phyloP scores from a whole-genome alignment of 2,329 filamentous ascomycete species.

The Calonectria henricotiae region DNA sequence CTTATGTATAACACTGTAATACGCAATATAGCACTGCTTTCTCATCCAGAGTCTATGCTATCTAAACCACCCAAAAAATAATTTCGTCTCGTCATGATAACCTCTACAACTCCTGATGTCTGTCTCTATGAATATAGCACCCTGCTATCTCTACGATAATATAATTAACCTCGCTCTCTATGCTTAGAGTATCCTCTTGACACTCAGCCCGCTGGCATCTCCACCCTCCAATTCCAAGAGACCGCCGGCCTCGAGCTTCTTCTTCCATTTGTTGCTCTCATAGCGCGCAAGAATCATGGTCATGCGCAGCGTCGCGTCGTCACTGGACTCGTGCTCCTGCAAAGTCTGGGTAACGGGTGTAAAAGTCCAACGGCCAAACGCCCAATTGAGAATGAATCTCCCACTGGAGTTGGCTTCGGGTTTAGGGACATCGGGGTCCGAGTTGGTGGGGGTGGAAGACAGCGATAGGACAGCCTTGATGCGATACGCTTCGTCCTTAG shows the following conservation, averaged over 20 bases:
- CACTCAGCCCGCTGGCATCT: conserved; percentile 66
- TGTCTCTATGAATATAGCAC: conserved; percentile 33
- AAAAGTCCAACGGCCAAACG: conserved; percentile 95
- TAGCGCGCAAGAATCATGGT: conserved; percentile 83
- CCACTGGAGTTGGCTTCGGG: conserved; percentile 54
- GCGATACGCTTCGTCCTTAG: conserved; percentile 95
- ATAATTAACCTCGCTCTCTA: conserved; percentile 29
- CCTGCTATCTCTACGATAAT: conserved; percentile 28
- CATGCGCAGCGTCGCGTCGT: conserved; percentile 76
- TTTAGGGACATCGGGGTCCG: conserved; percentile 65
- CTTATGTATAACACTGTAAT: conserved; percentile 38
- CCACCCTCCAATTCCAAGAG: conserved; percentile 67
- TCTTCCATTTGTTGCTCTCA: conserved; percentile 85
- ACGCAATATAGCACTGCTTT: conserved; percentile 40
- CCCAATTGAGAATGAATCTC: conserved; percentile 97
- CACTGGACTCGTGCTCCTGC: conserved; percentile 71
- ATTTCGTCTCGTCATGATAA: conserved; percentile 45
- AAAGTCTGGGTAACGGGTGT: conserved; percentile 69
- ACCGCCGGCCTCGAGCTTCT: conserved; percentile 75
- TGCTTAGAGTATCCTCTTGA: conserved; percentile 67
- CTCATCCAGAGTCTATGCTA: conserved; percentile 42
- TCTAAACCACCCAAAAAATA: conserved; percentile 37
- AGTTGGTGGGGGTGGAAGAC: conserved; percentile 65
- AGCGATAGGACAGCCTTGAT: conserved; percentile 83
- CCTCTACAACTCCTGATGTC: conserved; percentile 28